Evolutionary conservation across 1,139 yeast species (phyloP).

Genomic region (Casaregolazyma suthepensis): DNA sequence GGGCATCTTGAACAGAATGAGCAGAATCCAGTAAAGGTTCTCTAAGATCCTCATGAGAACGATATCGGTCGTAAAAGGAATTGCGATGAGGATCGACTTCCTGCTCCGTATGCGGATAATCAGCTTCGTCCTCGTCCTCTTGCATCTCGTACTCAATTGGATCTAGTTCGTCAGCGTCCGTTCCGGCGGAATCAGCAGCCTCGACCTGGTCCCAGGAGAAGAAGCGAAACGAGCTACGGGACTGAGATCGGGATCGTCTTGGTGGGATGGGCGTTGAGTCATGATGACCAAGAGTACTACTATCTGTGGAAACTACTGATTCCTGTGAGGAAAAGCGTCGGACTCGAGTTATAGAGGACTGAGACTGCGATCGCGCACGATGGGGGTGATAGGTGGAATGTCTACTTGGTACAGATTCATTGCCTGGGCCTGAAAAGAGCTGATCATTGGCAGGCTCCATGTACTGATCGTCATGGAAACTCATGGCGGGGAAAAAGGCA

Average conservation of each 20-base stretch:
- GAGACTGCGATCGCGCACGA: slow-evolving; percentile 36
- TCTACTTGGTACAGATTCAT: slow-evolving; percentile 85
- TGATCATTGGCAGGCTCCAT: slow-evolving; percentile 45
- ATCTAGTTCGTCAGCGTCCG: slow-evolving; percentile 59
- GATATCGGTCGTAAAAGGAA: background rate
- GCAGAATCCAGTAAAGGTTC: slow-evolving; percentile 6
- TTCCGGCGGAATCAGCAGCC: slow-evolving; percentile 75
- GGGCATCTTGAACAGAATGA: background rate
- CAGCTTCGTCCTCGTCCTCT: slow-evolving; percentile 22
- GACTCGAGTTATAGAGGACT: slow-evolving; percentile 8
- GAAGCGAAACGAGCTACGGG: slow-evolving; percentile 52
- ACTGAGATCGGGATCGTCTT: slow-evolving; percentile 21
- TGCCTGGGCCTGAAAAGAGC: slow-evolving; percentile 85
- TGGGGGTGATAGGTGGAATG: slow-evolving; percentile 81
- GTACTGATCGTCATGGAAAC: slow-evolving; percentile 17
- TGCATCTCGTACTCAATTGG: slow-evolving; percentile 35
- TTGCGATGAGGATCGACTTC: slow-evolving; percentile 5
- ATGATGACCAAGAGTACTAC: slow-evolving; percentile 2
- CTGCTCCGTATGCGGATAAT: slow-evolving; percentile 10
- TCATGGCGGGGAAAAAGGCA: background rate
- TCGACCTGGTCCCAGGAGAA: slow-evolving; percentile 80
- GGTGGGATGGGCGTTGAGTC: slow-evolving; percentile 2
- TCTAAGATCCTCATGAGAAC: slow-evolving; percentile 4
- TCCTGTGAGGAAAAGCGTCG: slow-evolving; percentile 7
- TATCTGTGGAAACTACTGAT: background rate